These are phyloP conservation scores for Ustilaginoidea virens DNA, from an alignment of 2,329 filamentous ascomycete species.

Conservation along the genomic window DNA sequence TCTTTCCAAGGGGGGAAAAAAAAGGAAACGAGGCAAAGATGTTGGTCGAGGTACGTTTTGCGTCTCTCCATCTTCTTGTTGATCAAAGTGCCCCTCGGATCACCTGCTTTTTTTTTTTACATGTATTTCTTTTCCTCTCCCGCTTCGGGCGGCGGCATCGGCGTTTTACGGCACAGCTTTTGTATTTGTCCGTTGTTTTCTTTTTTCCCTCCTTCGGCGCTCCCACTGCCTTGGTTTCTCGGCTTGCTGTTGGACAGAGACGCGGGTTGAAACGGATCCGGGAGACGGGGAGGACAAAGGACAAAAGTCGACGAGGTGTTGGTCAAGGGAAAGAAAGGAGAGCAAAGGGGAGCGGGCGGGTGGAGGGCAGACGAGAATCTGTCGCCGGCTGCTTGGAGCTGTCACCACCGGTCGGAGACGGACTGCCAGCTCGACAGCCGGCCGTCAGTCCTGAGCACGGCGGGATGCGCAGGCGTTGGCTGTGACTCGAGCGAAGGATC, in stretches of 20 bases:
- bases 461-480: background rate
- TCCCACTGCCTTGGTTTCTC: background rate
- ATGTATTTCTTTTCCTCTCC: no score
- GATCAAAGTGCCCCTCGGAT: no score
- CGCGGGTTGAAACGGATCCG: no score
- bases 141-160: no score
- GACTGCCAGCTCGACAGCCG: slow-evolving; percentile 3
- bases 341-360: slow-evolving; percentile 1
- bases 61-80: no score
- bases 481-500: slow-evolving; percentile 1
- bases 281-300: no score
- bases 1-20: slow-evolving; percentile 6
- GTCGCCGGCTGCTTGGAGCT: slow-evolving; percentile 3
- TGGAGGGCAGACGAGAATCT: background rate
- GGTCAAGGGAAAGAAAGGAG: background rate
- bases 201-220: background rate
- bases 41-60: slow-evolving; percentile 21
- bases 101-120: background rate
- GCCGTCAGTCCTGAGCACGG: slow-evolving; percentile 1
- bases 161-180: no score
- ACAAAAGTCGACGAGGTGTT: no score
- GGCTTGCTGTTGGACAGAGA: no score
- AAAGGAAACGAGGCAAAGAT: slow-evolving; percentile 10
- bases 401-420: no score
- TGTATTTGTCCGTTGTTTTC: background rate